A percentile compares a stretch with the other conserved stretches of the same genome.
Conservation (phyloP, 73 alveolate species). For the Symbiodinium pilosum region DNA sequence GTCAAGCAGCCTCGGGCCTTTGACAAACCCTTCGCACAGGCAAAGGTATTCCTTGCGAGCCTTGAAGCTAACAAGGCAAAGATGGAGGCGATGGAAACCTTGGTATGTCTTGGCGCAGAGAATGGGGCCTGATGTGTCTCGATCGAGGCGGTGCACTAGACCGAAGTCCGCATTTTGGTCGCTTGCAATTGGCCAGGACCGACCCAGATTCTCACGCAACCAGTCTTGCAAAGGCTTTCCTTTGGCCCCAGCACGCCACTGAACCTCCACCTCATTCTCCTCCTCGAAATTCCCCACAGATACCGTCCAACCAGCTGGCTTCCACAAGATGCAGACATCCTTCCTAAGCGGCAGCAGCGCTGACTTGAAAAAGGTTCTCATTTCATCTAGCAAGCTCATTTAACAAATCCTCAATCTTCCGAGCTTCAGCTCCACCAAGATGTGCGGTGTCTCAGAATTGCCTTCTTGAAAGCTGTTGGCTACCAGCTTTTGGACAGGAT, state of each 20-base stretch:
- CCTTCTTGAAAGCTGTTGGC: not conserved
- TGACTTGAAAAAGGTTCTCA: too few species aligned
- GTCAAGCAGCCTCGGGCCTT: not conserved
- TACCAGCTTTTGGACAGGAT: not conserved
- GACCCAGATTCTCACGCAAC: not conserved
- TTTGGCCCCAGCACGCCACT: not conserved
- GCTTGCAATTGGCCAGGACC: not conserved
- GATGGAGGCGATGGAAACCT: not conserved
- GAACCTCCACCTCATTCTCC: not conserved
- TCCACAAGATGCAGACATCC: not conserved
- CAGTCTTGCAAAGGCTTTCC: not conserved
- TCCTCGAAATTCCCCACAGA: not conserved
- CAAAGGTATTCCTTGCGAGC: not conserved
- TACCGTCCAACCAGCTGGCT: slow-evolving; percentile 10
- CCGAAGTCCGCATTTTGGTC: not conserved
- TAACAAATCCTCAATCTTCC: too few species aligned
- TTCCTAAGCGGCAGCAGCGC: too few species aligned
- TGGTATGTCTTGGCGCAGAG: slow-evolving; percentile 13
- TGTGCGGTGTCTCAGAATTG: not conserved
- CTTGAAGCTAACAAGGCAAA: not conserved
- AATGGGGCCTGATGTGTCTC: slow-evolving; percentile 1
- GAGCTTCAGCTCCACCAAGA: not conserved
- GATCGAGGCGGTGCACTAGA: slow-evolving; percentile 6
- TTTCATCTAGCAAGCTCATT: too few species aligned
- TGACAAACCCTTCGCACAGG: not conserved